Evolutionary conservation across 1,284 basidiomycete species (phyloP), one percentile per base, ranked within the genome.

Genomic region (Moniliella sp.): DNA sequence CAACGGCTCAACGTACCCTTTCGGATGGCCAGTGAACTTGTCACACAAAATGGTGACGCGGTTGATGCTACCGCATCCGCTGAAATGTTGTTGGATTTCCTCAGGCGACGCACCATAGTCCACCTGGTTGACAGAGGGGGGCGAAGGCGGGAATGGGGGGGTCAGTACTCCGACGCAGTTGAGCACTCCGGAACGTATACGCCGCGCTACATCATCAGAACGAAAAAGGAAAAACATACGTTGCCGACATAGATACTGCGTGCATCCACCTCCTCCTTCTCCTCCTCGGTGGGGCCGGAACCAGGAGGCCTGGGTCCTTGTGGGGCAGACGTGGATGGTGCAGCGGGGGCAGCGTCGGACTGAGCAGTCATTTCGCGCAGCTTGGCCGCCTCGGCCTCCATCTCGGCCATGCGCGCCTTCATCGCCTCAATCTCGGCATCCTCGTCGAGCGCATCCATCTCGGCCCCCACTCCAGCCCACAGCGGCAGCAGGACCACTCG

Each of bases 21-120:
- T 97, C 25, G 91, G 88, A 67, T 94, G 88, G 27, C 91, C 91
- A 11, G 88, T 94, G 63, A 93, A 97, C 66, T 97, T 97, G 70
- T 99, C 91, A 63, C 91, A 97, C 15, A 97, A 72, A 54, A 99
- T 99, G 0, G 91, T 99, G 31, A 99, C 84, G 50, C 91, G 74
- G 66, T 99, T 97, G 63, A 99, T 97, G 13, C 80, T 86, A 4
- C 91, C 91, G 59, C 86, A 94, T 15, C 84, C 76, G 58, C 84
- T 79, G 66, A 99, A 99, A 62, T 97, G 91, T 27, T 72, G 75
- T 65, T 97, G 91, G 36, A 99, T 84, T 62, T 99, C 91, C 64
- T 97, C 91, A 9, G 91, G 91, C 16, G 91, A 93, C 5, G 88
- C 79, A 35, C 76, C 72, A 62, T 97, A 99, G 67, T 99, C 91